Conservation (phyloP, 169 alveolate genomes). For the Plasmodium cynomolgi region DNA sequence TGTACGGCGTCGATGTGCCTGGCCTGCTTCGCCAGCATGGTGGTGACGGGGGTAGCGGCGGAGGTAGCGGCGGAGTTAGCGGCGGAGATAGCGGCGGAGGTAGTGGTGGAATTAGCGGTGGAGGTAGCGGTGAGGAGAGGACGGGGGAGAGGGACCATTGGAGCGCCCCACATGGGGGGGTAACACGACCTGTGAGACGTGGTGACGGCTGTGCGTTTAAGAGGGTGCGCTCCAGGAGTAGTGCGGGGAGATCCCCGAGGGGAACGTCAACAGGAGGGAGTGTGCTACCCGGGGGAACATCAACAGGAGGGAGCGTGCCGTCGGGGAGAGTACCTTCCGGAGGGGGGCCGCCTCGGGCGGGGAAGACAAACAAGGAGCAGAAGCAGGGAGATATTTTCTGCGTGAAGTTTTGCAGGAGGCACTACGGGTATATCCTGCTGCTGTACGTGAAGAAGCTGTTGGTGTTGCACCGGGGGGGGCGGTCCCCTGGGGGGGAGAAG, state of each 20-base stretch:
- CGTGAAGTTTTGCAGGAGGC: background rate
- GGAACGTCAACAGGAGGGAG: background rate
- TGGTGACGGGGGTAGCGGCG: background rate
- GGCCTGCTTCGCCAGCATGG: background rate
- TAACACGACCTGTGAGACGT: background rate
- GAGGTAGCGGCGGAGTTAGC: too few species aligned
- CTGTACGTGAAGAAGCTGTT: constrained; percentile 48
- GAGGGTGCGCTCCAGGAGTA: background rate
- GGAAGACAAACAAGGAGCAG: background rate
- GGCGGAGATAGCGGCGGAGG: too few species aligned
- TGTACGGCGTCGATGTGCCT: background rate
- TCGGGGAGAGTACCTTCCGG: background rate
- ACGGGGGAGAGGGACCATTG: background rate
- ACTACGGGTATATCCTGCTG: constrained; percentile 33
- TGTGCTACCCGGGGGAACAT: too few species aligned
- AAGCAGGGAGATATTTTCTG: background rate
- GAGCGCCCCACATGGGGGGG: background rate
- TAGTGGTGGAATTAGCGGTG: too few species aligned
- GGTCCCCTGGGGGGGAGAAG: background rate
- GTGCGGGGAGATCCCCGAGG: background rate
- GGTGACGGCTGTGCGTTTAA: background rate
- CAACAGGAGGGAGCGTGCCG: too few species aligned
- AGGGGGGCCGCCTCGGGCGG: background rate
- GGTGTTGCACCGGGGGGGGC: background rate
- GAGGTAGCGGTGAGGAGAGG: background rate